Conservation (phyloP, 2,329 filamentous ascomycete species). For the Ophiosphaerella narmari region DNA sequence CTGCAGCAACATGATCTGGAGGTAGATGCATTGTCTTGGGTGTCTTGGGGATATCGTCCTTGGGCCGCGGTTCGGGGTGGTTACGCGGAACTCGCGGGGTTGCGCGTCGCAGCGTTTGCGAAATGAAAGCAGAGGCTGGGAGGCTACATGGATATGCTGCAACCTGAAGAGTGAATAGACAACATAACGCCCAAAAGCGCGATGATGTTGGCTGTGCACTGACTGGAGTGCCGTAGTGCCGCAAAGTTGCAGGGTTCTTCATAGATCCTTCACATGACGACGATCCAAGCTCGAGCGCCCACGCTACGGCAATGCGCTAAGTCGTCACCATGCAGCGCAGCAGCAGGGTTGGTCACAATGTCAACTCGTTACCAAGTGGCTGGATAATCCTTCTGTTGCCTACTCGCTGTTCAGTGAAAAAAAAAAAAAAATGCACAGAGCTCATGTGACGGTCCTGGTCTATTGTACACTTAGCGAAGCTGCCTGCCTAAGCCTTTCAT, state of each 20-base stretch:
- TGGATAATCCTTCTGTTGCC: background rate
- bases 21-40: slow-evolving; percentile 32
- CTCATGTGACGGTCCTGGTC: no score
- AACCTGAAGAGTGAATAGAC: background rate
- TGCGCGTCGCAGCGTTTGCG: background rate
- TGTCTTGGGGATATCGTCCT: background rate
- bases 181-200: slow-evolving; percentile 2
- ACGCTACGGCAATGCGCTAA: slow-evolving; percentile 15
- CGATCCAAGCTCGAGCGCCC: slow-evolving; percentile 9
- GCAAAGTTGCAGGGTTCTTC: slow-evolving; percentile 18
- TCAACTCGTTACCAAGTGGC: background rate
- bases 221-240: slow-evolving; percentile 16
- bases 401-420: background rate
- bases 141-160: slow-evolving; percentile 9
- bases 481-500: background rate
- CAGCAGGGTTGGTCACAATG: background rate
- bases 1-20: slow-evolving; percentile 29
- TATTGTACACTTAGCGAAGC: background rate
- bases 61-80: no score
- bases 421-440: background rate
- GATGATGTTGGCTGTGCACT: slow-evolving; percentile 10
- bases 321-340: slow-evolving; percentile 16
- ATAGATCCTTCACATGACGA: slow-evolving; percentile 23
- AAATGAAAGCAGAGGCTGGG: background rate
- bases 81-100: background rate